These are phyloP conservation scores for Diaporthe vaccinii DNA, from an alignment of 2,329 filamentous ascomycete genomes.

Conservation along the genomic window DNA sequence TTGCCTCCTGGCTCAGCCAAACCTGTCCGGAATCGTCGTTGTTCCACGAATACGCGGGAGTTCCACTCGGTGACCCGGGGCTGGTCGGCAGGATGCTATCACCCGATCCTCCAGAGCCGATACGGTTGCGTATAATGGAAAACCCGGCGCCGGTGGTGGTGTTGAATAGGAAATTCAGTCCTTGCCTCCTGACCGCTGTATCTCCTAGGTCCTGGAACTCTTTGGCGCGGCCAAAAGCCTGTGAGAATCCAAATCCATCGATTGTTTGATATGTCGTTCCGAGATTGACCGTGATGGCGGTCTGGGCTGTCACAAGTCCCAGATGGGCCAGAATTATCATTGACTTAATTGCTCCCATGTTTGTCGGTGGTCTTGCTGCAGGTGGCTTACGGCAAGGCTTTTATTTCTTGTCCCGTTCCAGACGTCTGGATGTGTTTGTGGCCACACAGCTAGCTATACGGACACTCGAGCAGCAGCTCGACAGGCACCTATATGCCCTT, in stretches of 20 bases:
- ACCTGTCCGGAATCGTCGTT: slow-evolving; percentile 56
- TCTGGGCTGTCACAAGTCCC: slow-evolving; percentile 41
- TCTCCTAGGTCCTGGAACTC: slow-evolving; percentile 53
- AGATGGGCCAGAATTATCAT: background rate
- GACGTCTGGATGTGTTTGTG: background rate
- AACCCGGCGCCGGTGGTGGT: slow-evolving; percentile 61
- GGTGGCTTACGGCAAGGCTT: background rate
- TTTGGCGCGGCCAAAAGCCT: slow-evolving; percentile 60
- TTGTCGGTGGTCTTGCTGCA: background rate
- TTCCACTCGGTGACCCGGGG: slow-evolving; percentile 47
- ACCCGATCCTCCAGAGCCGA: slow-evolving; percentile 52
- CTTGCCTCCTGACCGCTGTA: slow-evolving; percentile 49
- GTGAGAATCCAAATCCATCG: slow-evolving; percentile 63
- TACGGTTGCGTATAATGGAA: slow-evolving; percentile 64
- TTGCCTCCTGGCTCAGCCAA: slow-evolving; percentile 56
- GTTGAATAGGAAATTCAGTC: slow-evolving; percentile 61
- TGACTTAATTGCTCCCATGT: background rate
- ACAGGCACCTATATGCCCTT: background rate
- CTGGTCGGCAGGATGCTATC: slow-evolving; percentile 50
- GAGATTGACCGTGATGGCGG: slow-evolving; percentile 48
- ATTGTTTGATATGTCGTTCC: slow-evolving; percentile 52
- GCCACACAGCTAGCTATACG: background rate
- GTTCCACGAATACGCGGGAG: slow-evolving; percentile 52
- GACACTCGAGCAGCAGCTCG: background rate
- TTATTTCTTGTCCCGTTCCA: background rate